Evolutionary conservation across 768 basidiomycete genomes (phyloP), one percentile per base, ranked within the genome.

Genomic region (Suillus decipiens): DNA sequence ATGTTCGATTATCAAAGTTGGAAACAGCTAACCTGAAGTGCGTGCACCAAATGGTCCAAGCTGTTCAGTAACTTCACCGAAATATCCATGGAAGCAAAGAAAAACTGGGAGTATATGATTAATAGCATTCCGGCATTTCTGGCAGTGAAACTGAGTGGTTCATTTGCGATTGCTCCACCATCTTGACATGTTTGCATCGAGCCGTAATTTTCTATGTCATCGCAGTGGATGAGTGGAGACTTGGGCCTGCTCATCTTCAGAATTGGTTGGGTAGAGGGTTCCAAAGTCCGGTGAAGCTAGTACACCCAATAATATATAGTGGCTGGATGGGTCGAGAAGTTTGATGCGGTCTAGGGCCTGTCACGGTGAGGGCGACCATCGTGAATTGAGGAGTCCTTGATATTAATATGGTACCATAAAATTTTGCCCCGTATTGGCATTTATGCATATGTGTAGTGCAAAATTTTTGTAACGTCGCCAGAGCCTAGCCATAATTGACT

Each of bases 31-130:
- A 86, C 86, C 81, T 89, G 79, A 15, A 87, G 73, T 2, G 85
- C 78, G 3, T 84, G 81, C 9, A 88, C 83, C 1, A 86, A 88
- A 12, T 82, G 77, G 61, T 87, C 84, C 9, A 88, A 74, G 19
- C 72, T 74, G 63, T 86, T 84, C 62, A 92, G 73, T 63, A 78
- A 78, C 74, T 91, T 90, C 47, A 91, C 89, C 3, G 82, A 75
- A 5, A 87, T 76, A 59, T 85, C 86, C 80, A 89, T 87, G 31
- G 82, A 71, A 5, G 87, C 80, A 37, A 88, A 82, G 73, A 87
- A 87, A 14, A 86, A 76, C 69, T 89, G 86, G 7, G 87, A 71
- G 4, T 75, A 76, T 5, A 80, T 80, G 22, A 92, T 80, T 11
- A 89, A 78, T 41, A 89, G 71, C 57, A 92, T 73, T 9, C 90